Evolutionary conservation across 345 rosid species (phyloP), one percentile per base, ranked within the genome.

Genomic region (Dipteronia dyeriana): DNA sequence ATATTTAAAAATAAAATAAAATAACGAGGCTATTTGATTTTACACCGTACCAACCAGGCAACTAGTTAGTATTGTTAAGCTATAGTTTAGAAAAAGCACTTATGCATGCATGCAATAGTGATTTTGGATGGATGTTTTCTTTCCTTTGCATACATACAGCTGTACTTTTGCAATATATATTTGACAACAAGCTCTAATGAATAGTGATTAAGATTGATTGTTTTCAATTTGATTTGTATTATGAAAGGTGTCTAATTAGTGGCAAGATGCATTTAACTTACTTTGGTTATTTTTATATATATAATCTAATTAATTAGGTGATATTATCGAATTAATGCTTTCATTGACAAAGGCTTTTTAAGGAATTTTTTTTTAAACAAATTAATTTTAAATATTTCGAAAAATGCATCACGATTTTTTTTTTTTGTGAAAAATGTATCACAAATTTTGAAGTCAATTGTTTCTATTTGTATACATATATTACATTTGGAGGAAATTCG

Each of bases 21-120:
- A 13, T 14, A n/a, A 29, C 26, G 57, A 41, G 39, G 25, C 31
- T 23, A 31, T 19, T 20, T 5, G 77, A 63, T 62, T 13, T 41
- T 25, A 74, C 77, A 74, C 45, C 69, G 26, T 74, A 63, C 61
- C 61, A 29, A 29, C 2, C 31, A 29, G 31, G 31, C 69, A 74
- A 19, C 77, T 26, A 47, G 38, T 34, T 34, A 34, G 38, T 34
- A 4, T 34, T 34, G 38, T 34, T 61, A 12, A 7, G 43, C 9
- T 60, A 41, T 11, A 47, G 43, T 41, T n/a, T 67, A 53, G 67
- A 7, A 9, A 17, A 17, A 19, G 19, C 9, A 22, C 29, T 69
- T 49, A 16, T 17, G 65, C 49, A 11, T 71, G 64, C 45, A 23
- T 54, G 63, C 63, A 53, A 31, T 19, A 51, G 66, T 2, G 34